A percentile compares a stretch with the other conserved stretches of the same genome.
Conservation (phyloP, 2,329 filamentous ascomycete genomes). For the Orbilia brochopaga region DNA sequence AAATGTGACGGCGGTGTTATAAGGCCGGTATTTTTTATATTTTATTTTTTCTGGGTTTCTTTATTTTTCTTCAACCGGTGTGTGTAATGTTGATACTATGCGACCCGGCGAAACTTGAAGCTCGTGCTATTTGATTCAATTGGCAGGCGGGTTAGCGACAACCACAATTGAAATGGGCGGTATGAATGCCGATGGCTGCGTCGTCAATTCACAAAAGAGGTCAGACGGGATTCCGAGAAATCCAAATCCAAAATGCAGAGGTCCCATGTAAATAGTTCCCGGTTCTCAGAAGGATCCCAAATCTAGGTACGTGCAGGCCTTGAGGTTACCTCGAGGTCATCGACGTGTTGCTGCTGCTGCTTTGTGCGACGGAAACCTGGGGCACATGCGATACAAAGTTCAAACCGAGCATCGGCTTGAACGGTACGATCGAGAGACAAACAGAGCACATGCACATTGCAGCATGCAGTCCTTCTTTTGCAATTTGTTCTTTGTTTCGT, state of each 20-base stretch:
- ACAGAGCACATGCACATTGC: constrained; percentile 15
- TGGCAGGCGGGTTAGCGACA: constrained; percentile 48
- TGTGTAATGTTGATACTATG: constrained; percentile 45
- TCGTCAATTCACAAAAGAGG: constrained; percentile 8
- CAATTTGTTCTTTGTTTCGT: neutral
- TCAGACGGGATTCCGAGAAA: constrained; percentile 24
- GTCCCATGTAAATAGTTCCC: constrained; percentile 32
- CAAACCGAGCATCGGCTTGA: constrained; percentile 27
- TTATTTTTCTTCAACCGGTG: neutral
- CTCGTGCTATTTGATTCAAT: constrained; percentile 31
- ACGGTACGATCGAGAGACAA: constrained; percentile 16
- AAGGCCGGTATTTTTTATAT: constrained; percentile 17
- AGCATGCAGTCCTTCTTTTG: neutral
- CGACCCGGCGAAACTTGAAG: neutral
- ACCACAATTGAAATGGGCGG: constrained; percentile 24
- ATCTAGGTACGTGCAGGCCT: constrained; percentile 14
- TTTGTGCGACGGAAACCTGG: constrained; percentile 15
- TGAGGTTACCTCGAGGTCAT: constrained; percentile 14
- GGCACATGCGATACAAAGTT: constrained; percentile 47
- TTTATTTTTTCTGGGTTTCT: too few relatives aligned
- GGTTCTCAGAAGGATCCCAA: constrained; percentile 9
- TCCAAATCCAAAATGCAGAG: constrained; percentile 21
- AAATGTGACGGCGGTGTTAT: constrained; percentile 47
- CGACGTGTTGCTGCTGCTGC: constrained; percentile 7
- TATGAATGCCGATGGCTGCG: constrained; percentile 49